Base-by-base conservation (phyloP, 768 basidiomycete species). In the Cubamyces sp. region DNA sequence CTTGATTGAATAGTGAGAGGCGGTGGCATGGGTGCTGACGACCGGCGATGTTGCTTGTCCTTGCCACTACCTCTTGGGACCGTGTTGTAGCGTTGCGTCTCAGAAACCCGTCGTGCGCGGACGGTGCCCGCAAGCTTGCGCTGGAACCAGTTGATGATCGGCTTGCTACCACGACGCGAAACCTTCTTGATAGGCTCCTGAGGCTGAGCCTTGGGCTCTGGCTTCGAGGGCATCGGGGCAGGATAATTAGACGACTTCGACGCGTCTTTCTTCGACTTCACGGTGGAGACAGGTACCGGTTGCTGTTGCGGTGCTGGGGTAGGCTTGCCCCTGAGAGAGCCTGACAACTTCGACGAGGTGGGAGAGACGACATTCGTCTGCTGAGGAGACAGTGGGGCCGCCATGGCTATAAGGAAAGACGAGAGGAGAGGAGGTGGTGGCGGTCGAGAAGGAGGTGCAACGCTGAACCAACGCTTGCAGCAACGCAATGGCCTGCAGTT, bases 121-220 rank as follows among this genome's bases (percentile, higher is more conserved):
- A 79, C 85, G 21, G 87, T 82, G 25, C 90, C 90, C 39, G 86
- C 87, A 15, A 94, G 80, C 74, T 94, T 94, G 65, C 91, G 86
- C 70, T 94, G 92, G 62, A 94, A 87, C 92, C 92, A 94, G 68
- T 91, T 90, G 69, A 94, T 87, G 68, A 94, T 88, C 9, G 92
- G 92, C 71, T 92, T 91, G 73, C 91, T 89, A 18, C 88, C 85
- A 41, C 88, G 85, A 50, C 85, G 83, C 57, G 87, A 76, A 7
- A 84, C 71, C 72, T 88, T 90, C 78, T 91, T 90, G 59, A 78
- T 75, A 64, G 82, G 82, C 3, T 55, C 51, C 11, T 42, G 62
- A 5, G 54, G 12, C 40, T 51, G 41, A 4, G 30, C 14, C 50
- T 62, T 59, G 15, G 42, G 9, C 3, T 54, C 47, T 1, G 52